A percentile compares a stretch with the other conserved stretches of the same genome.
Evolutionary conservation across 306 rosid species (phyloP).

Genomic region (Casuarina equisetifolia): DNA sequence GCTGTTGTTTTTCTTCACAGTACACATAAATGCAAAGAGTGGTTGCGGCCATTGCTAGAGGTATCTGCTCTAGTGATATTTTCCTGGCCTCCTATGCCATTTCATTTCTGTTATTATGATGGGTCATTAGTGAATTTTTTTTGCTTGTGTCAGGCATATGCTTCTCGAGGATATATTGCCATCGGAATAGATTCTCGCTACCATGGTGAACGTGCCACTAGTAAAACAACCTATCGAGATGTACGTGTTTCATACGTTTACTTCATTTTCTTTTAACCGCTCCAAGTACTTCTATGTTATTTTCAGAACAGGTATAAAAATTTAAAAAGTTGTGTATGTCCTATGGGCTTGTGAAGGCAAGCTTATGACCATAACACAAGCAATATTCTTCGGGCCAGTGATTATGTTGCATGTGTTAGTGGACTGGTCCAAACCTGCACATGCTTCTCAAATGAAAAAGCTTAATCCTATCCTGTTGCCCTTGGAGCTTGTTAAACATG

Average conservation of each 20-base stretch:
- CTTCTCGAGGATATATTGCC: slow-evolving; percentile 85
- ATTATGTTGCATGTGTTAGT: neutral
- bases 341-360: neutral
- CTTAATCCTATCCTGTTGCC: too few relatives aligned
- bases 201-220: slow-evolving; percentile 93
- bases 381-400: slow-evolving; percentile 1
- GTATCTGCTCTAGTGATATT: slow-evolving; percentile 29
- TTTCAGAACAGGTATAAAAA: neutral
- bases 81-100: slow-evolving; percentile 3
- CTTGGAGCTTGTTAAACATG: too few relatives aligned
- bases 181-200: slow-evolving; percentile 84
- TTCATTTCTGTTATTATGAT: slow-evolving; percentile 9
- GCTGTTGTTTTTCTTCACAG: slow-evolving; percentile 77
- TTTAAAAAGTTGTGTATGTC: neutral
- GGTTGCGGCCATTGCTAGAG: slow-evolving; percentile 78
- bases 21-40: slow-evolving; percentile 68
- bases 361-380: neutral
- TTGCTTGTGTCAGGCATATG: slow-evolving; percentile 64
- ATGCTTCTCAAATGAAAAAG: slow-evolving; percentile 16
- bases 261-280: slow-evolving; percentile 5
- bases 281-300: slow-evolving; percentile 2
- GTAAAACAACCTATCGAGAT: slow-evolving; percentile 53
- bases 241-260: slow-evolving; percentile 37
- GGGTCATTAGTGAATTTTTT: neutral
- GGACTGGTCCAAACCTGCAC: neutral